Conservation (phyloP, 768 basidiomycete genomes). For the Tephrocybe sp. region DNA sequence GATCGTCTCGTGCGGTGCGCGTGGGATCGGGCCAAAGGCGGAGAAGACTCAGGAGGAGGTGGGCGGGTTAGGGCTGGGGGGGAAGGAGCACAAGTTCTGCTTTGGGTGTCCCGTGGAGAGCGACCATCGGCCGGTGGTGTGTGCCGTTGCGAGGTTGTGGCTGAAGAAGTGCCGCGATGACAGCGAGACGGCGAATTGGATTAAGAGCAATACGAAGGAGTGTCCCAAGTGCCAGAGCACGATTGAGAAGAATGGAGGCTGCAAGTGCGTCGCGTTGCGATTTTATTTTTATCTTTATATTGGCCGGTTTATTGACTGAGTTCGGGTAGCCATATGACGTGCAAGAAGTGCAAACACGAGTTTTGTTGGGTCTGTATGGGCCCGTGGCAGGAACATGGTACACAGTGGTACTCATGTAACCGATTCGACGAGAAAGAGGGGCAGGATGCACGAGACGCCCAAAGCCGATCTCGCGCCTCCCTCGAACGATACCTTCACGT, state of each 20-base stretch:
- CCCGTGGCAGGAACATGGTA: slow-evolving; percentile 97
- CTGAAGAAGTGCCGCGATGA: slow-evolving; percentile 97
- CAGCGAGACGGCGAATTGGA: slow-evolving; percentile 98
- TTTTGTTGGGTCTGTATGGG: slow-evolving; percentile 99
- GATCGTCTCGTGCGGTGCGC: slow-evolving; percentile 80
- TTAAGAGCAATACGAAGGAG: slow-evolving; percentile 99
- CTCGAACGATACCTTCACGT: slow-evolving; percentile 96
- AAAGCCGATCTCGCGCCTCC: slow-evolving; percentile 85
- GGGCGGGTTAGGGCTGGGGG: slow-evolving; percentile 24
- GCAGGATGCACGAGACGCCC: slow-evolving; percentile 85
- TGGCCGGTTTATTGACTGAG: not conserved
- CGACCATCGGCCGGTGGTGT: slow-evolving; percentile 92
- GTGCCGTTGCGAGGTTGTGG: slow-evolving; percentile 89
- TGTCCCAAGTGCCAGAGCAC: slow-evolving; percentile 95
- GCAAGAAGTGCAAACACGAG: slow-evolving; percentile 98
- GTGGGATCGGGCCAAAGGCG: slow-evolving; percentile 36
- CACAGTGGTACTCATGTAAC: slow-evolving; percentile 97
- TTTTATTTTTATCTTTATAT: slow-evolving; percentile 4
- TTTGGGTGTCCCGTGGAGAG: slow-evolving; percentile 89
- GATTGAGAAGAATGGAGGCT: slow-evolving; percentile 99
- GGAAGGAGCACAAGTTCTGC: slow-evolving; percentile 79
- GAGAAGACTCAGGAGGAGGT: slow-evolving; percentile 28
- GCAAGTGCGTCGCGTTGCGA: slow-evolving; percentile 79
- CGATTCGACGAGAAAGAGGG: slow-evolving; percentile 93
- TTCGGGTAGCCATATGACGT: slow-evolving; percentile 90